Evolutionary conservation across 768 basidiomycete species (phyloP), one percentile per base, ranked within the genome.

Genomic region (Cubamyces lactineus): DNA sequence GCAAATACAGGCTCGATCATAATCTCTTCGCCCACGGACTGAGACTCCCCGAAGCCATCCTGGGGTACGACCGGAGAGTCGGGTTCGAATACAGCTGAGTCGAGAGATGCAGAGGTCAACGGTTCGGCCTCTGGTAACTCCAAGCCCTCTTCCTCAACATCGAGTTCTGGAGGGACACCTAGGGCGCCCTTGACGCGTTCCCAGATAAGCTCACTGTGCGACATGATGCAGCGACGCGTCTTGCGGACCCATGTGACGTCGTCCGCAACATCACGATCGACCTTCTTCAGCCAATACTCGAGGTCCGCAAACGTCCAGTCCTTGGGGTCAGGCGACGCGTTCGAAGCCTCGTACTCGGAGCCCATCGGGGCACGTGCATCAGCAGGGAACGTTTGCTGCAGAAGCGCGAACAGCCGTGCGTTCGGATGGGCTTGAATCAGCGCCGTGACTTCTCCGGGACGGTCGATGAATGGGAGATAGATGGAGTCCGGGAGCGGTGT

Each of bases 161-260:
- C 88, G 21, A 96, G 78, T 68, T 96, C 93, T 0, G 88, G 88
- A 11, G 94, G 94, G 5, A 94, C 88, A 5, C 94, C 94, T 1
- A 97, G 78, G 0, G 91, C 93, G 30, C 86, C 89, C 69, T 94
- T 95, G 69, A 96, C 78, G 59, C 93, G 84, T 73, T 96, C 93
- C 94, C 94, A 97, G 57, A 96, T 87, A 42, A 94, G 84, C 69
- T 96, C 94, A 15, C 87, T 89, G 65, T 87, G 88, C 24, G 83
- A 75, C 21, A 90, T 78, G 67, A 96, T 83, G 67, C 92, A 94
- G 57, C 80, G 82, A n/a, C 92, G 86, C 0, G 86, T 84, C 11
- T 83, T 82, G 68, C 81, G 79, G 48, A 88, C 84, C 92, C 92
- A 97, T 30, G 85, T 69, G 19, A 81, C 79, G 68, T 97, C 94